Base-by-base conservation (phyloP, 2,329 filamentous ascomycete species). In the Neonectria ditissima region DNA sequence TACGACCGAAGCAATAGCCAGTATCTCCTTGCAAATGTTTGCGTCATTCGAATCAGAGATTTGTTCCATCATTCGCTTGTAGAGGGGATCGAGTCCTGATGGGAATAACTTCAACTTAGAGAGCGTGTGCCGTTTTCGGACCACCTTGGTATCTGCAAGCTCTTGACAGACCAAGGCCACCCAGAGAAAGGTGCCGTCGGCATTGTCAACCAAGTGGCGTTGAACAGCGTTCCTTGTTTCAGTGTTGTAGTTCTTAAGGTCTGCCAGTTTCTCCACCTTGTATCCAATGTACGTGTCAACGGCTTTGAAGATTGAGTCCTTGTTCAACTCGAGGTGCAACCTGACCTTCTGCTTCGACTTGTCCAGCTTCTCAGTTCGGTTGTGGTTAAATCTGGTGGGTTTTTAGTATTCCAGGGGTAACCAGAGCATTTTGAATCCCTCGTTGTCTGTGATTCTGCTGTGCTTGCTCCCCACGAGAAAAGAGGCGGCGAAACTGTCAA, bases 21-120 rank as follows among this genome's bases (percentile, higher is more conserved):
- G 75, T 9, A 84, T 69, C 4, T 71, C 59, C 54, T 64, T 71
- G 67, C 76, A 82, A 7, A 76, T 39, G 0, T 75, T 51, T 3
- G 68, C 62, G 60, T 80, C 67, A 0, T 76, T 62, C 2, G 69
- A 76, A 2, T 59, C 14, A 5, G 41, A 14, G 8, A 83, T 77
- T 6, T 76, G 69, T 0, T 67, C 34, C 24, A 82, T 69, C 78
- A 83, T 83, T 11, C 71, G 70, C 1, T 64, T 5, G 55, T 84
- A 84, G 2, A 83, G 62, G 1, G 62, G 5, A 30, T 79, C 52
- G 0, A 83, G 75, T 0, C 77, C 77, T 1, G 70, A 56, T 5
- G 79, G 80, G 39, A 81, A 77, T 34, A 28, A 34, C 8, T 65
- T 44, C 4, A 79, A 62, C 18, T 58, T 44, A 2, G 59, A 50